phyloP scores from a whole-genome alignment of 2,329 filamentous ascomycete genomes.

The Aspergillus neoniger region DNA sequence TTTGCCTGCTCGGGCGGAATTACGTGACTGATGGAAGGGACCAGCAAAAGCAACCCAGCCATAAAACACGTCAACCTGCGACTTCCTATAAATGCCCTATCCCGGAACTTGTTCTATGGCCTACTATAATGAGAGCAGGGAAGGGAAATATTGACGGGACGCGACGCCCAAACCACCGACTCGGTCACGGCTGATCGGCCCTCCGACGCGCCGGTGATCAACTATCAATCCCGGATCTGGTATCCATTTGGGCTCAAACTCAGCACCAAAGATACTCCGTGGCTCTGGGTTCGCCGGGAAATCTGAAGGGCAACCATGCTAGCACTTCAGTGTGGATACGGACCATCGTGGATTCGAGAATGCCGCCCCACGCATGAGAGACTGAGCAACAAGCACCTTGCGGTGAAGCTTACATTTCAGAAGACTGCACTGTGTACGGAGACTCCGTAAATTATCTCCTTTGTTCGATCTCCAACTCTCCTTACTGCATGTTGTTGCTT shows the following conservation, averaged over 20 bases:
- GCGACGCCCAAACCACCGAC: background rate
- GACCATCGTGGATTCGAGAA: background rate
- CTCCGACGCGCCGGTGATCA: background rate
- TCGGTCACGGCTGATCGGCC: background rate
- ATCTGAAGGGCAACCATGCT: background rate
- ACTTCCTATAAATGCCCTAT: background rate
- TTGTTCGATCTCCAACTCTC: no score
- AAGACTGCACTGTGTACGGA: no score
- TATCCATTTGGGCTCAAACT: background rate
- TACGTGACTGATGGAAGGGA: background rate
- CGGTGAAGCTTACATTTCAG: no score
- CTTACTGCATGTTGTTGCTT: no score
- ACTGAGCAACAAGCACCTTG: no score
- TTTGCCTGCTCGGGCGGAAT: background rate
- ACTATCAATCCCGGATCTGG: background rate
- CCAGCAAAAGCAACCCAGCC: background rate
- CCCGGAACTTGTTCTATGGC: background rate
- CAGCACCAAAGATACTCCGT: constrained; percentile 3
- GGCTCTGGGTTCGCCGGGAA: no score
- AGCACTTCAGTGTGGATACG: background rate
- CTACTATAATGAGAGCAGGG: background rate
- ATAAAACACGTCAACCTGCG: background rate
- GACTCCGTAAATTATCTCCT: no score
- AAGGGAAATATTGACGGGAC: background rate
- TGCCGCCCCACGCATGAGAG: no score